Evolutionary conservation across 2,329 filamentous ascomycete species (phyloP).

Genomic region (Fusarium sp.): DNA sequence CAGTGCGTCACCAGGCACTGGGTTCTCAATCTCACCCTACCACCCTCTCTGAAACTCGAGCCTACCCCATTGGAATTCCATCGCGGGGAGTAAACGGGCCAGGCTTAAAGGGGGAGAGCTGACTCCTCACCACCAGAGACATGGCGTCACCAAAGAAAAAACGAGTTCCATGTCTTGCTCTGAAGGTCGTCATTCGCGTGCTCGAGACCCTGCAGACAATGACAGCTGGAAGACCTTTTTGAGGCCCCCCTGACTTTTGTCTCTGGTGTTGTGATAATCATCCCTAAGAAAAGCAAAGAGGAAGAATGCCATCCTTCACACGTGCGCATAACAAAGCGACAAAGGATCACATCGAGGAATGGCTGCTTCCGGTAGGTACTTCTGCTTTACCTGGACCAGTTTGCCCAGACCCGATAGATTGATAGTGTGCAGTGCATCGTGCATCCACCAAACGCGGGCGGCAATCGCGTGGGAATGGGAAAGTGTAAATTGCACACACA

Average conservation of each 20-base stretch:
- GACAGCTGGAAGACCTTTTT: constrained; percentile 24
- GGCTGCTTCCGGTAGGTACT: constrained; percentile 18
- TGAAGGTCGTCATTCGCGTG: constrained; percentile 23
- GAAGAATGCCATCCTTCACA: constrained; percentile 19
- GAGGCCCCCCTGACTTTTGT: constrained; percentile 32
- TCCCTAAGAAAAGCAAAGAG: not conserved
- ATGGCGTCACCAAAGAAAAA: constrained; percentile 34
- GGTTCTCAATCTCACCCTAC: constrained; percentile 31
- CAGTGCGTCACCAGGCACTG: constrained; percentile 32
- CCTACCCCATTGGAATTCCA: constrained; percentile 32
- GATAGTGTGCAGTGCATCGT: too few relatives aligned
- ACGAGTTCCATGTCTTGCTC: constrained; percentile 37
- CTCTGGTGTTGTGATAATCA: constrained; percentile 21
- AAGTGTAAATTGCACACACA: constrained; percentile 13
- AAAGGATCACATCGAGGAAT: constrained; percentile 11
- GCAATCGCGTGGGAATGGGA: constrained; percentile 16
- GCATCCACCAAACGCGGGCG: not conserved
- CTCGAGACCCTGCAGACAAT: constrained; percentile 35
- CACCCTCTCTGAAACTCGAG: constrained; percentile 24
- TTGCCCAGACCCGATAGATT: too few relatives aligned
- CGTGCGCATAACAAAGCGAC: constrained; percentile 23
- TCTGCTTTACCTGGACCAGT: not conserved
- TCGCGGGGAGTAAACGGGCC: constrained; percentile 21
- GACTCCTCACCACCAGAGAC: constrained; percentile 21
- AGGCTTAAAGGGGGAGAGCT: constrained; percentile 32